Evolutionary conservation across 768 basidiomycete species (phyloP).

Genomic region (Boletus rubescentipes): DNA sequence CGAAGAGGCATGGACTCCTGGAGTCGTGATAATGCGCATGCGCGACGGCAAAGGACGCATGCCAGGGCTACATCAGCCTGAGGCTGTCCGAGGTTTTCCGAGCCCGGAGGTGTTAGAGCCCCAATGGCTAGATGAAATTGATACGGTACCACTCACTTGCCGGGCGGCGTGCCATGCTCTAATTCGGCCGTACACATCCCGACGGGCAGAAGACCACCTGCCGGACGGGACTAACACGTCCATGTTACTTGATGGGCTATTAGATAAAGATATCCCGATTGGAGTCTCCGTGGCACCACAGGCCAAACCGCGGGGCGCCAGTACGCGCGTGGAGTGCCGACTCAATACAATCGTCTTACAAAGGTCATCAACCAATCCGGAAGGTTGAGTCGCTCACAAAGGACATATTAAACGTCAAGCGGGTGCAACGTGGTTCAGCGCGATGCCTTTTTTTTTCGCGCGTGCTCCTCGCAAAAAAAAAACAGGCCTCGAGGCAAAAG

Average conservation of each 20-base stretch:
- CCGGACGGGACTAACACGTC: not conserved
- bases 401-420: slow-evolving; percentile 7
- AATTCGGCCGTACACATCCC: not conserved
- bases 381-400: not conserved
- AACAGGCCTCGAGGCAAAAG: slow-evolving; percentile 3
- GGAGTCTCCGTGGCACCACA: not conserved
- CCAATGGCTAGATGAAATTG: not conserved
- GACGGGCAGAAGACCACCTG: not conserved
- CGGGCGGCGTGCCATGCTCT: not conserved
- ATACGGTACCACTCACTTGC: not conserved
- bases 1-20: not conserved
- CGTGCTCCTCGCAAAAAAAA: slow-evolving; percentile 4
- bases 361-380: slow-evolving; percentile 1
- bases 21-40: not conserved
- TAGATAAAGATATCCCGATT: not conserved
- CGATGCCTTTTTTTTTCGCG: not conserved
- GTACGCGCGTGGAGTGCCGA: not conserved
- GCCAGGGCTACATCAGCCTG: not conserved
- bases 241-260: not conserved
- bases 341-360: not conserved
- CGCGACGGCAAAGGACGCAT: not conserved
- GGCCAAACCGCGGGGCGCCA: not conserved
- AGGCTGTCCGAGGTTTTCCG: slow-evolving; percentile 11
- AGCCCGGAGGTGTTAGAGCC: slow-evolving; percentile 6
- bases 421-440: slow-evolving; percentile 2